Percentiles rank a stretch among this genome's conserved stretches.
These are phyloP conservation scores for Pseudocercospora eumusae DNA, from an alignment of 2,329 filamentous ascomycete genomes.

Conservation along the genomic window DNA sequence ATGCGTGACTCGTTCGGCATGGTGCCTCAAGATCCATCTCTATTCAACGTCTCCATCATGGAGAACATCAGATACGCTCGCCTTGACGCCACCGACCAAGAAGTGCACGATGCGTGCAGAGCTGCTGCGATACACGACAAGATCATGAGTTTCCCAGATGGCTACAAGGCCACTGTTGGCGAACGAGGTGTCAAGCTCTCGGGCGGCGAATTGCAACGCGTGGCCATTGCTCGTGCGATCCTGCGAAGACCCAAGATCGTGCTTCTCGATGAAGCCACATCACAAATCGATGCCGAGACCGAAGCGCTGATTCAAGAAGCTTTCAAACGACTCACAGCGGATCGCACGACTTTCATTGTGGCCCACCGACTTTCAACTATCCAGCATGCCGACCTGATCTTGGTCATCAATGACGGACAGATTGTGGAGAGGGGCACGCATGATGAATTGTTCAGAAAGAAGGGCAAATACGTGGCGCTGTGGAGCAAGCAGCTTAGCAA, in stretches of 20 bases:
- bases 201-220: constrained; percentile 81
- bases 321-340: constrained; percentile 61
- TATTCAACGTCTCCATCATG: constrained; percentile 66
- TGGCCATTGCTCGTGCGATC: constrained; percentile 73
- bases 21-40: constrained; percentile 64
- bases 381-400: constrained; percentile 74
- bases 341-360: constrained; percentile 73
- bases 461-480: constrained; percentile 39
- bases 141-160: constrained; percentile 62
- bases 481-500: constrained; percentile 40
- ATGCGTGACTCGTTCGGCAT: constrained; percentile 62
- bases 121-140: constrained; percentile 66
- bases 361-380: constrained; percentile 76
- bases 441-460: constrained; percentile 61
- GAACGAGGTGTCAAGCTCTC: constrained; percentile 76
- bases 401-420: constrained; percentile 71
- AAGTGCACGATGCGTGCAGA: constrained; percentile 62
- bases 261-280: constrained; percentile 76
- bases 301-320: constrained; percentile 59
- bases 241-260: constrained; percentile 66
- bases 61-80: constrained; percentile 66
- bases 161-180: constrained; percentile 73
- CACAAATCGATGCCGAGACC: constrained; percentile 60
- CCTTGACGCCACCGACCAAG: constrained; percentile 61
- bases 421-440: constrained; percentile 76